Percentiles rank a stretch among this genome's conserved stretches.
phyloP scores from a whole-genome alignment of 495 filamentous ascomycete genomes.

The Corynascus novoguineensis region DNA sequence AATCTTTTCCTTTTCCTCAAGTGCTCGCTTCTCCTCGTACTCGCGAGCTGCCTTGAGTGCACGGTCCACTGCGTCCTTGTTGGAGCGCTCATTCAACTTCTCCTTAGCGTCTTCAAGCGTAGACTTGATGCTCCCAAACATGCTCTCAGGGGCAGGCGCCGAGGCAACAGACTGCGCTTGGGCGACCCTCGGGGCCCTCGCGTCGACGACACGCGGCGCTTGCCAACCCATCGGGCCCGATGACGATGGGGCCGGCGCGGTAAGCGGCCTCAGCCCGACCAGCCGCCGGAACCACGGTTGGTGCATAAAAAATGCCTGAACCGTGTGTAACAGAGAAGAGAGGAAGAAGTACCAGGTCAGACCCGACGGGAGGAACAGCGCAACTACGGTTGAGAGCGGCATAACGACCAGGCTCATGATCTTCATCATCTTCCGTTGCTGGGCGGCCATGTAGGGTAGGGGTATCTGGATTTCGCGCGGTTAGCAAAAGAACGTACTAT shows the following conservation, averaged over 20 bases:
- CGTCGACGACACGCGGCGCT: constrained; percentile 27
- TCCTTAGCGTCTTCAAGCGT: constrained; percentile 30
- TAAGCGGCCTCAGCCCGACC: constrained; percentile 47
- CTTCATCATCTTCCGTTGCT: constrained; percentile 41
- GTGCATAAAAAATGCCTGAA: constrained; percentile 54
- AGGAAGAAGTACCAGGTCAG: constrained; percentile 68
- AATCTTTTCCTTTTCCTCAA: constrained; percentile 39
- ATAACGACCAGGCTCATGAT: constrained; percentile 56
- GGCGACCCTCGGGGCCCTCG: constrained; percentile 12
- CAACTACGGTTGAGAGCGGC: constrained; percentile 55
- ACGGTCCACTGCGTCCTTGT: constrained; percentile 16
- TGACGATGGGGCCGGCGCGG: neutral
- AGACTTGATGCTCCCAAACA: constrained; percentile 25
- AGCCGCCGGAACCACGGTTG: constrained; percentile 42
- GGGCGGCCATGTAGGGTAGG: constrained; percentile 31
- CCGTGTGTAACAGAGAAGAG: constrained; percentile 49
- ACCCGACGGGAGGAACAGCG: constrained; percentile 58
- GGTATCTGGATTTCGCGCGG: constrained; percentile 22
- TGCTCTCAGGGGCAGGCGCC: constrained; percentile 12
- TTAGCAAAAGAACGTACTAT: constrained; percentile 3
- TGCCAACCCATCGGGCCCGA: constrained; percentile 20
- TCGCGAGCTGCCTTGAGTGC: constrained; percentile 32
- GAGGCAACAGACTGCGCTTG: neutral
- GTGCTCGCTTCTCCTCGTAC: constrained; percentile 44
- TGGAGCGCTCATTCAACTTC: constrained; percentile 29